Conservation (phyloP, 1,284 basidiomycete genomes). For the Salmacisia buchloeana region DNA sequence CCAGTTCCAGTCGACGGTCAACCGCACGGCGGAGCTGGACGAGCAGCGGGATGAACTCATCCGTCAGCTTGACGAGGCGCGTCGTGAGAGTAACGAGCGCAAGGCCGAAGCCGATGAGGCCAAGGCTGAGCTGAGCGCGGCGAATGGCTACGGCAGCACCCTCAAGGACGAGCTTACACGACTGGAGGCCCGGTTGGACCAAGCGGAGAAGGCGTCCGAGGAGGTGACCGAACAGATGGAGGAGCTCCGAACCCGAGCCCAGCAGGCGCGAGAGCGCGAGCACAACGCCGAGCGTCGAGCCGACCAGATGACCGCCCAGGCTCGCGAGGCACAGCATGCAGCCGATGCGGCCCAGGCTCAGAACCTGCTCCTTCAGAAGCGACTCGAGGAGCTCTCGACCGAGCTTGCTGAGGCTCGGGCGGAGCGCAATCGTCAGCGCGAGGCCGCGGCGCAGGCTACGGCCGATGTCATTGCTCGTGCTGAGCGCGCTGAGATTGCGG, state of each 20-base stretch:
- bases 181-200: conserved; percentile 8
- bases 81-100: conserved; percentile 12
- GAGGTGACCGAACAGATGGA: conserved; percentile 22
- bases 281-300: conserved; percentile 10
- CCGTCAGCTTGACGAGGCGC: conserved; percentile 11
- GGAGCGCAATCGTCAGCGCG: conserved; percentile 20
- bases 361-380: conserved; percentile 19
- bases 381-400: conserved; percentile 20
- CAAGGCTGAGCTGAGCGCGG: conserved; percentile 4
- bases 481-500: conserved; percentile 17
- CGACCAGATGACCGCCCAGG: conserved; percentile 9
- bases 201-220: conserved; percentile 19
- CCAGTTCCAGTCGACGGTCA: background rate
- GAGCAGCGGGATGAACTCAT: conserved; percentile 10
- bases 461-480: conserved; percentile 24
- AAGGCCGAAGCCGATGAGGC: conserved; percentile 9
- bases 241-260: conserved; percentile 9
- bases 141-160: conserved; percentile 10
- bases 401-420: conserved; percentile 21
- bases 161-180: conserved; percentile 12
- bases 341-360: conserved; percentile 2
- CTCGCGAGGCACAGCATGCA: conserved; percentile 15
- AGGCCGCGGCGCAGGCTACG: conserved; percentile 20
- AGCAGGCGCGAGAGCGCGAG: conserved; percentile 9
- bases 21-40: conserved; percentile 4